Conservation (phyloP, 768 basidiomycete species). For the Coprinellus micaceus region DNA sequence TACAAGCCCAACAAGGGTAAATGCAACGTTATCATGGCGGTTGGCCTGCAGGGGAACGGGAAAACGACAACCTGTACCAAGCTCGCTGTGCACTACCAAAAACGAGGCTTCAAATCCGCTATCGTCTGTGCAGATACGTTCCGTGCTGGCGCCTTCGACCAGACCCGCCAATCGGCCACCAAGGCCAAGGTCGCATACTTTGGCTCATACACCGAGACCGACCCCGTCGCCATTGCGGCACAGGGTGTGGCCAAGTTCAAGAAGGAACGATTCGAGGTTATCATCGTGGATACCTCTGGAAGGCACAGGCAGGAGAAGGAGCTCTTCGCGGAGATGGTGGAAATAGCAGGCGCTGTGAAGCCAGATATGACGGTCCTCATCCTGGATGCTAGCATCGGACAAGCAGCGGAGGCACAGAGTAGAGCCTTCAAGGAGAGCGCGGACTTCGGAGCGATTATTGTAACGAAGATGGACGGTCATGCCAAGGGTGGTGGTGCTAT, state of each 20-base stretch:
- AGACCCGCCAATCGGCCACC: constrained; percentile 96
- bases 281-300: constrained; percentile 97
- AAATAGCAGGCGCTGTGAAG: constrained; percentile 89
- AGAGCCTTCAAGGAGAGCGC: constrained; percentile 97
- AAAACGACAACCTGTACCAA: constrained; percentile 99
- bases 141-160: constrained; percentile 98
- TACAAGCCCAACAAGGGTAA: constrained; percentile 97
- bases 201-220: constrained; percentile 97
- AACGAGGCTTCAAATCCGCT: constrained; percentile 92
- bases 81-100: constrained; percentile 95
- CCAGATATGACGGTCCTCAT: constrained; percentile 96
- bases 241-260: constrained; percentile 97
- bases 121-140: constrained; percentile 99
- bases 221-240: constrained; percentile 91
- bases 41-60: constrained; percentile 94
- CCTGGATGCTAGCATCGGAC: constrained; percentile 96
- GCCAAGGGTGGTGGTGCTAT: constrained; percentile 99
- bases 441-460: constrained; percentile 97
- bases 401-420: constrained; percentile 96
- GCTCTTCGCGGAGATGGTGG: constrained; percentile 96
- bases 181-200: constrained; percentile 99
- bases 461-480: constrained; percentile 99
- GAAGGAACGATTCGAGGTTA: constrained; percentile 96
- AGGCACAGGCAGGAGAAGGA: constrained; percentile 96
- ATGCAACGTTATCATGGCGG: constrained; percentile 93